Evolutionary conservation across 2,329 filamentous ascomycete genomes (phyloP), one percentile per base, ranked within the genome.

Genomic region (Chaetomiaceae sp.): DNA sequence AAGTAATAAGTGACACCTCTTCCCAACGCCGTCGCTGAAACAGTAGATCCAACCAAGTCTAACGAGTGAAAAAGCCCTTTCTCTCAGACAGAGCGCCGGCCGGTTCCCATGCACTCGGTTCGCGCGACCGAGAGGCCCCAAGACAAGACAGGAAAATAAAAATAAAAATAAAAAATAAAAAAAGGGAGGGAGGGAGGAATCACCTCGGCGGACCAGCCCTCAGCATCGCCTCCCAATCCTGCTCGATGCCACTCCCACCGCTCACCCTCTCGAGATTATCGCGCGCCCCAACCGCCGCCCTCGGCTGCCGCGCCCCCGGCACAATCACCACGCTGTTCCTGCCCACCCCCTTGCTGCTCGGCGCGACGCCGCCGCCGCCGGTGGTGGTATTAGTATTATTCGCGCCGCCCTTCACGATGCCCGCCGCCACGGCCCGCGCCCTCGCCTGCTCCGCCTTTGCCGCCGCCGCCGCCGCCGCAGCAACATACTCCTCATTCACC

Each of bases 191-290:
- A 30, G 43, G n/a, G n/a, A 48, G 38, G 50, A 30, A 45, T 57
- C 40, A 59, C 85, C 89, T 74, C 90, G 89, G 80, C 25, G 63
- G 62, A 3, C 63, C 62, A 18, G 55, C 47, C 30, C 63, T 59
- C 44, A 65, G 42, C 54, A 65, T 60, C 0, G 58, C 48, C 48
- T 63, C 64, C 64, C 64, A 66, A 41, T 65, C 64, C 58, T 61
- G 62, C 53, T 64, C 64, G 23, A 60, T 30, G 21, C 33, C 58
- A n/a, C 58, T 58, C 36, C 40, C 53, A 2, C 51, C 55, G 23
- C 58, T 58, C 13, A 21, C 52, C 47, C 49, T 18, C 13, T 55
- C 48, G 16, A 16, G 33, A 20, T 14, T 42, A 4, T 42, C 29
- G n/a, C n/a, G n/a, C 6, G 5, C 23, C 36, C 34, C 36, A 10